These are phyloP conservation scores for Tetrahymena borealis DNA, from an alignment of 73 alveolate genomes.

Conservation along the genomic window DNA sequence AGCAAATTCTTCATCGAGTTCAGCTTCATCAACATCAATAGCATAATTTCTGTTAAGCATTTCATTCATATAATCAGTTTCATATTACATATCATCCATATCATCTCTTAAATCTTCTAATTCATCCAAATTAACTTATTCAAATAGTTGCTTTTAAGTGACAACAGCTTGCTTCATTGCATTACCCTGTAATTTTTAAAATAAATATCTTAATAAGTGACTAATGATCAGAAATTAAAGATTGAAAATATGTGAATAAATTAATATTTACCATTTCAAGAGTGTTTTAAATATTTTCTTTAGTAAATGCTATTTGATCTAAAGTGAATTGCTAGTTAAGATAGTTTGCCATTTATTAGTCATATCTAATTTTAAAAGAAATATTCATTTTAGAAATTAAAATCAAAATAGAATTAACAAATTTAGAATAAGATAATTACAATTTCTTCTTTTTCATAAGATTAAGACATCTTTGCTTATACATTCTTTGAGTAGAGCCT, in stretches of 20 bases:
- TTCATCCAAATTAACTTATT: slow-evolving; percentile 36
- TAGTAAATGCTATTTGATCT: slow-evolving; percentile 35
- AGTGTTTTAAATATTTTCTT: slow-evolving; percentile 27
- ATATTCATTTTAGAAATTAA: too few relatives aligned
- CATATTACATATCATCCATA: slow-evolving; percentile 45
- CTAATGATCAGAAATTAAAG: neutral
- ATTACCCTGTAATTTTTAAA: neutral
- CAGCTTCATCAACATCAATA: slow-evolving; percentile 34
- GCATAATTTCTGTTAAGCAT: slow-evolving; percentile 41
- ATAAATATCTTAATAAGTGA: neutral
- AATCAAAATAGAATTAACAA: too few relatives aligned
- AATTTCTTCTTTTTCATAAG: slow-evolving; percentile 39
- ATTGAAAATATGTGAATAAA: too few relatives aligned
- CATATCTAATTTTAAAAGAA: slow-evolving; percentile 27
- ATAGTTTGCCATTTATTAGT: slow-evolving; percentile 18
- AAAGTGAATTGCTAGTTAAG: slow-evolving; percentile 35
- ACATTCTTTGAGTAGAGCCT: slow-evolving; percentile 14
- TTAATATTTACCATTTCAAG: slow-evolving; percentile 27
- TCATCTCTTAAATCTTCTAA: slow-evolving; percentile 42
- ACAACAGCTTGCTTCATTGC: slow-evolving; percentile 37
- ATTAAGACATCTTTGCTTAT: slow-evolving; percentile 25
- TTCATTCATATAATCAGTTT: slow-evolving; percentile 41
- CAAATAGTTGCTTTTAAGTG: slow-evolving; percentile 12
- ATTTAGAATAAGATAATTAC: neutral
- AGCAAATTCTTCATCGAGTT: slow-evolving; percentile 30